Evolutionary conservation across 352 stramenopile species (phyloP), one percentile per base, ranked within the genome.

Genomic region (Phytophthora pseudosyringae): DNA sequence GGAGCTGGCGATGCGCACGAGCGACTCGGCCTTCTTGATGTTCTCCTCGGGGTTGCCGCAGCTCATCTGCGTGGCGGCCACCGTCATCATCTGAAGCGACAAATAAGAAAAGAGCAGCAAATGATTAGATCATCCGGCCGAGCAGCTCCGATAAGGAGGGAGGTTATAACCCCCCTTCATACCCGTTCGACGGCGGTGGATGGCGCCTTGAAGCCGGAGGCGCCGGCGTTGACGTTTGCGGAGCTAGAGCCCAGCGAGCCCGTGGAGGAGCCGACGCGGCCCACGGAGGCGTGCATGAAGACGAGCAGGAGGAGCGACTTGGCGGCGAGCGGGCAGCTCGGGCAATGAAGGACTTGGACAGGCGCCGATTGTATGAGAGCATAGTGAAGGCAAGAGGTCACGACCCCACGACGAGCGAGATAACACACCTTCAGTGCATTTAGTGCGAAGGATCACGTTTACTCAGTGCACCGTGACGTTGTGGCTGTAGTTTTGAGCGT

Each of bases 1-100:
- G 11, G 83, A 91, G 31, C 89, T 92, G 44, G 91, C 91, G 40
- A 94, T 93, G 52, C 91, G 88, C 55, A 98, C 82, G 41, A 98
- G 78, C 45, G 79, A 91, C 76, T 97, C 90, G 16, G 90, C 90
- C 59, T 95, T 95, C 58, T 93, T 94, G 62, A 97, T 93, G 59
- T 98, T 98, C 48, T 96, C 84, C 51, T 95, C 84, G 12, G 80
- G 83, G 66, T 90, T 93, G 13, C 84, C 77, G 45, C 85, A 95
- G 71, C 85, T 91, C 86, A 96, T 95, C 59, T 96, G 88, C 31
- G 88, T 96, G 16, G 88, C 88, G 7, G 88, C 88, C 25, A 96
- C 88, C 12, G 88, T 96, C 71, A 95, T 80, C 29, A 90, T 79
- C 86, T 94, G 33, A 2, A 31, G 12, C 21, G 21, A 16, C 16